These are phyloP conservation scores for Dictyostelium discoideum DNA, from an alignment of 78 protist species.

Conservation along the genomic window DNA sequence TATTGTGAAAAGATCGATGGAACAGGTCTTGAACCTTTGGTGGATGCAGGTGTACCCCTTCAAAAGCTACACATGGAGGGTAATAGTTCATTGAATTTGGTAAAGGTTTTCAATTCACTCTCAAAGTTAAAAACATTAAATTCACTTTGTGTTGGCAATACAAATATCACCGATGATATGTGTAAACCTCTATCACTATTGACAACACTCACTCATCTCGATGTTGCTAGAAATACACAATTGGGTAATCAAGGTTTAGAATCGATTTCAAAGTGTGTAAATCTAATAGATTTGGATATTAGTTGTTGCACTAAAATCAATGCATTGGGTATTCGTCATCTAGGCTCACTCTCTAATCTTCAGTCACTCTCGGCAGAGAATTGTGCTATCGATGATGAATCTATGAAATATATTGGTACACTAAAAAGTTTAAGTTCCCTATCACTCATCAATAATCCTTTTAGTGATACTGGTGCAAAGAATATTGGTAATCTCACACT, in stretches of 20 bases:
- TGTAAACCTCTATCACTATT: constrained; percentile 1
- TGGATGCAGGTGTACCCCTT: constrained; percentile 26
- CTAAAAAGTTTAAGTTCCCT: constrained; percentile 18
- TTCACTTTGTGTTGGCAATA: constrained; percentile 9
- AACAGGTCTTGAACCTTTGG: constrained; percentile 7
- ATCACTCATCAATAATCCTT: constrained; percentile 44
- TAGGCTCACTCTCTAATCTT: background rate
- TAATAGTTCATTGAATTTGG: background rate
- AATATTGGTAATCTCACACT: constrained; percentile 22
- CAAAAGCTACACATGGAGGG: constrained; percentile 37
- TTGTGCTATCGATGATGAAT: constrained; percentile 30
- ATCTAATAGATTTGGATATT: constrained; percentile 32
- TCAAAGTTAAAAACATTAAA: background rate
- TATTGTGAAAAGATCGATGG: constrained; percentile 28
- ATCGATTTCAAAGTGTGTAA: background rate
- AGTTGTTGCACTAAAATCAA: background rate
- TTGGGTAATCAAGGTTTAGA: constrained; percentile 5
- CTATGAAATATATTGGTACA: constrained; percentile 28
- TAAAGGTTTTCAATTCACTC: background rate
- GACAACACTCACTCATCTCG: constrained; percentile 16
- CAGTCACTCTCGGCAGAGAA: constrained; percentile 13
- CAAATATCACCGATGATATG: background rate
- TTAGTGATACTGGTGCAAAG: constrained; percentile 52
- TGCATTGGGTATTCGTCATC: background rate
- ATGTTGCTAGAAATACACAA: constrained; percentile 9